Percentiles rank a stretch among this genome's conserved stretches.
phyloP scores from a whole-genome alignment of 306 rosid genomes.

The Cucurbita pepo region DNA sequence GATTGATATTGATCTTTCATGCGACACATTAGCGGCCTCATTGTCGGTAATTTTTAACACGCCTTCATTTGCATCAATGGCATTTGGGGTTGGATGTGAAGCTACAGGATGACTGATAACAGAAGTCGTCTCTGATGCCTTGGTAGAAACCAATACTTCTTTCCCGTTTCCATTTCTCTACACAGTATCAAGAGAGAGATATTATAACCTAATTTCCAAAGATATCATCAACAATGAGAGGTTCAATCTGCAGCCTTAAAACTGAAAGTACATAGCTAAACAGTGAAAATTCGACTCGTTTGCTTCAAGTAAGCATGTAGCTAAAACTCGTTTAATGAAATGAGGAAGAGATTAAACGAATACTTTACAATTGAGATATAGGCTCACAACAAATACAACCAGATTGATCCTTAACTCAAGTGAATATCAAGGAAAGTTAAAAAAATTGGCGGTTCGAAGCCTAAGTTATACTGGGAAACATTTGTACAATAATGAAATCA shows the following conservation, averaged over 20 bases:
- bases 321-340: neutral
- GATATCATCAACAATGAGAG: neutral
- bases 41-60: constrained; percentile 31
- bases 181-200: constrained; percentile 7
- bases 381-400: neutral
- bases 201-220: neutral
- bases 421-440: neutral
- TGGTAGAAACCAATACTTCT: constrained; percentile 45
- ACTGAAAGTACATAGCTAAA: neutral
- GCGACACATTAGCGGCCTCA: constrained; percentile 27
- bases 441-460: neutral
- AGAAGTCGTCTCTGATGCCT: constrained; percentile 36
- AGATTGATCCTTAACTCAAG: neutral
- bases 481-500: constrained; percentile 1
- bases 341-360: neutral
- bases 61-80: constrained; percentile 23
- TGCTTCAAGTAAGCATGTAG: neutral
- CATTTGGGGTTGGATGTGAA: constrained; percentile 15
- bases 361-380: neutral
- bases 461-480: neutral
- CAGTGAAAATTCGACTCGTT: neutral
- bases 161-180: constrained; percentile 50
- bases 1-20: constrained; percentile 2
- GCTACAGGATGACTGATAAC: constrained; percentile 32
- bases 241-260: neutral